These are phyloP conservation scores for Coemansia sp. DNA, from an alignment of 192 early-diverging fungal species.

Conservation along the genomic window DNA sequence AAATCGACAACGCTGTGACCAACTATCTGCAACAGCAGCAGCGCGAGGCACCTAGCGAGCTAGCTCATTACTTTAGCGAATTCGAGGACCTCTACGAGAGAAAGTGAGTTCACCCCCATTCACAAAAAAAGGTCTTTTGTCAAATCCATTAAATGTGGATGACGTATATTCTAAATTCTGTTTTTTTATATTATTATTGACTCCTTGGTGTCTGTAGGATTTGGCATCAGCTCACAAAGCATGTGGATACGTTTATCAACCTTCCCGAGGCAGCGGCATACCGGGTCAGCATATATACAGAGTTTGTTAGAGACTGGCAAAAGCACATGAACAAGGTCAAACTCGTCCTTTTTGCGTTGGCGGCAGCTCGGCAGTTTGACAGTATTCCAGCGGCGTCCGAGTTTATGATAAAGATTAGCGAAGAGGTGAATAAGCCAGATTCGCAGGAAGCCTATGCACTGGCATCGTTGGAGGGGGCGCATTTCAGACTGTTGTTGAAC, in stretches of 20 bases:
- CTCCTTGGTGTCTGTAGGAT: constrained; percentile 59
- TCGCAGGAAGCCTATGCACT: constrained; percentile 81
- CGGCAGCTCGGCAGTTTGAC: constrained; percentile 71
- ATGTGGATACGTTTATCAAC: constrained; percentile 76
- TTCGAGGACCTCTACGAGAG: constrained; percentile 95
- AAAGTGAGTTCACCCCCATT: constrained; percentile 66
- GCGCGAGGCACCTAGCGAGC: constrained; percentile 63
- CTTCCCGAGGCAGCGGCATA: constrained; percentile 73
- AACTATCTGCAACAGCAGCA: constrained; percentile 70
- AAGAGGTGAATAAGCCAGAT: constrained; percentile 69
- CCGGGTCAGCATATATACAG: constrained; percentile 80
- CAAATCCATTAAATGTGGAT: background rate
- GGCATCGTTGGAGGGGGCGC: constrained; percentile 83
- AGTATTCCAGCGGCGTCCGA: constrained; percentile 70
- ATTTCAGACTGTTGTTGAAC: constrained; percentile 75
- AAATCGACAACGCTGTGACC: constrained; percentile 77
- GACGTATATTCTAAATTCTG: background rate
- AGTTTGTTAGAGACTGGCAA: constrained; percentile 94
- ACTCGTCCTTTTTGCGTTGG: constrained; percentile 79
- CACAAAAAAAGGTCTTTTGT: background rate
- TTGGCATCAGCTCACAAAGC: constrained; percentile 95
- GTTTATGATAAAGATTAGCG: constrained; percentile 72
- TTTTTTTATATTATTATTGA: background rate
- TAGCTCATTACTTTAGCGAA: constrained; percentile 75
- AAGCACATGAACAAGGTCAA: constrained; percentile 93